Evolutionary conservation across 1,284 basidiomycete genomes (phyloP).

Genomic region (Uromyces viciae-fabae): DNA sequence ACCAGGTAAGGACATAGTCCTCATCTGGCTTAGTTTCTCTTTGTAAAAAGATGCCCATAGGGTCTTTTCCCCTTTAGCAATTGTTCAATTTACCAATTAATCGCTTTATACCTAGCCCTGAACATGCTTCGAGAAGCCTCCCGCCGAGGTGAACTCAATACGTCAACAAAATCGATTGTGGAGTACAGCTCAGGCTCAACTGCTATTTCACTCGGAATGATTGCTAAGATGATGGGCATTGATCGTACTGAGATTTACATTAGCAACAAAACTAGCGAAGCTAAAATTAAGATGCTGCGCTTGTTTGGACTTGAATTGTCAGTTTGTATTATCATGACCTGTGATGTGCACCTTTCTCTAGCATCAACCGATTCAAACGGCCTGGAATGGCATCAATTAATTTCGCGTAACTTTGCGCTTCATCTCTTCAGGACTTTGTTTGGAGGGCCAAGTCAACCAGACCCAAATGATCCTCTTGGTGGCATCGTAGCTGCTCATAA

Average conservation of each 20-base stretch:
- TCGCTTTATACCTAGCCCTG: background rate
- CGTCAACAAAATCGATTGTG: constrained; percentile 43
- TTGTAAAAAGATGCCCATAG: too few relatives aligned
- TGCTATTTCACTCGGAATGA: constrained; percentile 49
- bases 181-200: constrained; percentile 49
- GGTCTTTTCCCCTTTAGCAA: too few relatives aligned
- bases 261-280: constrained; percentile 48
- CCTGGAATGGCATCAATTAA: too few relatives aligned
- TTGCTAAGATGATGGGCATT: constrained; percentile 48
- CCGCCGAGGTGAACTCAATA: background rate
- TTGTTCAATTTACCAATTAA: background rate
- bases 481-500: constrained; percentile 48
- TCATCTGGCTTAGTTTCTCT: constrained; percentile 31
- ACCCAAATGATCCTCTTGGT: constrained; percentile 47
- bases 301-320: constrained; percentile 49
- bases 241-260: constrained; percentile 47
- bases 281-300: constrained; percentile 48
- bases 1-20: constrained; percentile 47
- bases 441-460: constrained; percentile 48
- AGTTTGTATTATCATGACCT: background rate
- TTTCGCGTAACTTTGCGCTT: too few relatives aligned
- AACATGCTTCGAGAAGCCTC: background rate
- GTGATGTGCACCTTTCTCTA: too few relatives aligned
- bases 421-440: constrained; percentile 38
- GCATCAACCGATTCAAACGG: too few relatives aligned